These are phyloP conservation scores for Penicillium sp. DNA, from an alignment of 2,329 filamentous ascomycete genomes.

Conservation along the genomic window DNA sequence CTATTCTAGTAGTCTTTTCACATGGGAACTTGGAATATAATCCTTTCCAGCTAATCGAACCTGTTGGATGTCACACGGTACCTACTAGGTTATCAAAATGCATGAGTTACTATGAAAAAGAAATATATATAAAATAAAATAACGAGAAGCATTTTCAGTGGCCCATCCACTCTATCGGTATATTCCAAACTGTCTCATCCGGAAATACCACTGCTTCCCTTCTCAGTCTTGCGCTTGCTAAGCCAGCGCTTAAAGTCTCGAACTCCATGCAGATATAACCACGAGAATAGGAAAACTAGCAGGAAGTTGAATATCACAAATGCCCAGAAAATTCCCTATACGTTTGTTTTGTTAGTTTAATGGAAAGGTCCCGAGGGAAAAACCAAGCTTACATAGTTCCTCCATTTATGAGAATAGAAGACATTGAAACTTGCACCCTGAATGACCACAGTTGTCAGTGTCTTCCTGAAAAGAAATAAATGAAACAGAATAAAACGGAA, in stretches of 20 bases:
- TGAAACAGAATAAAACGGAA: too few species aligned
- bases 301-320: conserved; percentile 69
- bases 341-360: not conserved
- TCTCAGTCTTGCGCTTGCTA: conserved; percentile 34
- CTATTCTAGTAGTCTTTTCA: too few species aligned
- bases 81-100: too few species aligned
- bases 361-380: too few species aligned
- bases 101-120: too few species aligned
- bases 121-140: too few species aligned
- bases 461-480: not conserved
- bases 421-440: conserved; percentile 60
- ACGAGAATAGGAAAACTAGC: conserved; percentile 57
- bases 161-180: too few species aligned
- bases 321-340: conserved; percentile 63
- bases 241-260: conserved; percentile 37
- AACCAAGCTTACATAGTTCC: conserved; percentile 57
- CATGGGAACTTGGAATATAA: too few species aligned
- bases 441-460: not conserved
- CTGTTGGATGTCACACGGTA: too few species aligned
- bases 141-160: too few species aligned
- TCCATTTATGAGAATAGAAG: conserved; percentile 65
- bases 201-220: conserved; percentile 4
- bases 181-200: too few species aligned
- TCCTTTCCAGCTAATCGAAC: too few species aligned
- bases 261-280: conserved; percentile 55